Evolutionary conservation across 352 stramenopile genomes (phyloP).

Genomic region (Phytophthora cryptogea): DNA sequence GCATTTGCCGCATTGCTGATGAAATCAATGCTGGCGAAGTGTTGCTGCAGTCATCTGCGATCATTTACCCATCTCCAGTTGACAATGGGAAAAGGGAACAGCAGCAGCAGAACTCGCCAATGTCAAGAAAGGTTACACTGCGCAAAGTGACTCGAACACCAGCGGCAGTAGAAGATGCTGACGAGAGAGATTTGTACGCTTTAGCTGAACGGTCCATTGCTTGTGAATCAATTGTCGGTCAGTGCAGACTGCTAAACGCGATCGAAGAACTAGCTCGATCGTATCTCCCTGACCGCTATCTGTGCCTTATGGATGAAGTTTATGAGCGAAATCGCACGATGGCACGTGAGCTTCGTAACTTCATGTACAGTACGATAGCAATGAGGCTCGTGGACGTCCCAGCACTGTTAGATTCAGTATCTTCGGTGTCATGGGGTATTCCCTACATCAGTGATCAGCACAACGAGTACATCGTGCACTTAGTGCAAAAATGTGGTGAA

Average conservation of each 20-base stretch:
- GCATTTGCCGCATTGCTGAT: constrained; percentile 59
- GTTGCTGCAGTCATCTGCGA: constrained; percentile 49
- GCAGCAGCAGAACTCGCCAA: constrained; percentile 26
- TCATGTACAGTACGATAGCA: constrained; percentile 66
- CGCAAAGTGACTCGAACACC: constrained; percentile 57
- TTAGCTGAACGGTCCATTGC: constrained; percentile 70
- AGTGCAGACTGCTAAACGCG: constrained; percentile 64
- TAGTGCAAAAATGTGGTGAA: constrained; percentile 84
- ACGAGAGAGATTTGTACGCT: constrained; percentile 63
- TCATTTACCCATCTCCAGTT: constrained; percentile 31
- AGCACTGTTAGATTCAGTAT: constrained; percentile 47
- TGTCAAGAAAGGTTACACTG: constrained; percentile 46
- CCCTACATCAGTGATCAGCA: constrained; percentile 66
- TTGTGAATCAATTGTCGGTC: constrained; percentile 62
- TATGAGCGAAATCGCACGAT: constrained; percentile 56
- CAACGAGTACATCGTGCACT: constrained; percentile 80
- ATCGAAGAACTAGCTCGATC: constrained; percentile 69
- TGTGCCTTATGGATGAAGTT: constrained; percentile 72
- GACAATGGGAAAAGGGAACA: constrained; percentile 23
- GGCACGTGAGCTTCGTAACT: constrained; percentile 59
- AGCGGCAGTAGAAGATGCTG: constrained; percentile 46
- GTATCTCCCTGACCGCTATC: constrained; percentile 68
- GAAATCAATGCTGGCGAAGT: constrained; percentile 54
- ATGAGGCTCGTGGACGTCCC: constrained; percentile 49
- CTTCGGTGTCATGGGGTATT: constrained; percentile 67